These are phyloP conservation scores for Hypoxylon sp. DNA, from an alignment of 2,329 filamentous ascomycete species.

Conservation along the genomic window DNA sequence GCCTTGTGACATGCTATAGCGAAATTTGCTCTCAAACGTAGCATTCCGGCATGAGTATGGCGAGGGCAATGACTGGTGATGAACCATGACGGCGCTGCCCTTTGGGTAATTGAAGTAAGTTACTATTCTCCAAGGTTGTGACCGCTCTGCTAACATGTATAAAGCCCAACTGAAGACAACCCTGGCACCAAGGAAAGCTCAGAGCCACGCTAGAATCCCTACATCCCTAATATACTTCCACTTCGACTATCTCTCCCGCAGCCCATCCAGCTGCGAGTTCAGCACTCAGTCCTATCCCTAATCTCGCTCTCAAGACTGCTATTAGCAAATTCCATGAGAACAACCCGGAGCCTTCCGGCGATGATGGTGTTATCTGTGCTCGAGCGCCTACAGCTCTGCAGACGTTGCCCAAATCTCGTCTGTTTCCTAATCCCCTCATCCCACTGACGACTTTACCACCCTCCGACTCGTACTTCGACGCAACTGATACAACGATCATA, in stretches of 20 bases:
- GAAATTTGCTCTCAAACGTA: not conserved
- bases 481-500: no score
- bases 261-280: no score
- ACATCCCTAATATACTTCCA: not conserved
- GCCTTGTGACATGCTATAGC: not conserved
- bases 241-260: no score
- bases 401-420: conserved; percentile 19
- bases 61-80: no score
- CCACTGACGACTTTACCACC: not conserved
- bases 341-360: no score
- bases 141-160: not conserved
- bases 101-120: not conserved
- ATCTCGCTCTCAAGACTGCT: no score
- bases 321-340: no score
- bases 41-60: not conserved
- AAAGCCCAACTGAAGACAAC: not conserved
- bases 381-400: no score
- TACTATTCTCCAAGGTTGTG: not conserved
- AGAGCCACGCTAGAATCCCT: no score
- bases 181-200: no score
- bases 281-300: no score
- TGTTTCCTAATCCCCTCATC: conserved; percentile 1
- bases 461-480: not conserved
- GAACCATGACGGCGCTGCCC: not conserved
- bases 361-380: no score